Percentiles rank a stretch among this genome's conserved stretches.
phyloP scores from a whole-genome alignment of 495 filamentous ascomycete species.

The Aspergillus bridgeri region DNA sequence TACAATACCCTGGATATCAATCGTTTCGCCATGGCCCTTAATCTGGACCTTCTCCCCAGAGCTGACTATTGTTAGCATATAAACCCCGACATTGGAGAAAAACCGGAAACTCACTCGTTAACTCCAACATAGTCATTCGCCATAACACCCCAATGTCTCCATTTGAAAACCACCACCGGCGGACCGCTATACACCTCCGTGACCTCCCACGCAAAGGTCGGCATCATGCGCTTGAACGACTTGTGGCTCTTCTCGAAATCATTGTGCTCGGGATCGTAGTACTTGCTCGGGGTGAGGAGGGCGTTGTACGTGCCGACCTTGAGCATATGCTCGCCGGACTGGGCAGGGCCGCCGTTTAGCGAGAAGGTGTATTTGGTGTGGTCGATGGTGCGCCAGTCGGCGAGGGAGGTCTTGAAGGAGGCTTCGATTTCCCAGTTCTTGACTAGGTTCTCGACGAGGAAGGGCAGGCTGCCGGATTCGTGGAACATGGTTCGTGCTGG shows the following conservation, averaged over 20 bases:
- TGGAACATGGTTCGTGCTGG: constrained; percentile 54
- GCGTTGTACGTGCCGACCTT: constrained; percentile 66
- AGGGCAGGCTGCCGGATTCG: constrained; percentile 50
- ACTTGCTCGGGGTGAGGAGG: constrained; percentile 56
- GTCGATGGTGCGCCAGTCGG: constrained; percentile 64
- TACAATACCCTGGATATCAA: constrained; percentile 51
- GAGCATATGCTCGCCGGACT: constrained; percentile 62
- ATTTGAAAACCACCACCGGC: constrained; percentile 56
- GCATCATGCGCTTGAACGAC: constrained; percentile 68
- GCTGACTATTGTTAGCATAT: constrained; percentile 23
- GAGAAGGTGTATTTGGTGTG: constrained; percentile 53
- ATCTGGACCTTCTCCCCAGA: constrained; percentile 57
- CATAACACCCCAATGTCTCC: constrained; percentile 65
- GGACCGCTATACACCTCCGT: constrained; percentile 61
- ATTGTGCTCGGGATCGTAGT: constrained; percentile 55
- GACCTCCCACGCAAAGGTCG: constrained; percentile 67
- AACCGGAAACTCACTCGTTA: constrained; percentile 47
- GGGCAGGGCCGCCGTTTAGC: constrained; percentile 55
- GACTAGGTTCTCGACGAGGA: constrained; percentile 64
- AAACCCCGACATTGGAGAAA: not conserved
- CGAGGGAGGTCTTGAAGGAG: constrained; percentile 56
- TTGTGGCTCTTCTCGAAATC: constrained; percentile 61
- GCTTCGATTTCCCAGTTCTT: constrained; percentile 74
- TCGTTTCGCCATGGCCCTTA: constrained; percentile 34
- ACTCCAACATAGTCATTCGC: constrained; percentile 60